phyloP scores from a whole-genome alignment of 2,329 filamentous ascomycete species.

The Lojkania enalia region DNA sequence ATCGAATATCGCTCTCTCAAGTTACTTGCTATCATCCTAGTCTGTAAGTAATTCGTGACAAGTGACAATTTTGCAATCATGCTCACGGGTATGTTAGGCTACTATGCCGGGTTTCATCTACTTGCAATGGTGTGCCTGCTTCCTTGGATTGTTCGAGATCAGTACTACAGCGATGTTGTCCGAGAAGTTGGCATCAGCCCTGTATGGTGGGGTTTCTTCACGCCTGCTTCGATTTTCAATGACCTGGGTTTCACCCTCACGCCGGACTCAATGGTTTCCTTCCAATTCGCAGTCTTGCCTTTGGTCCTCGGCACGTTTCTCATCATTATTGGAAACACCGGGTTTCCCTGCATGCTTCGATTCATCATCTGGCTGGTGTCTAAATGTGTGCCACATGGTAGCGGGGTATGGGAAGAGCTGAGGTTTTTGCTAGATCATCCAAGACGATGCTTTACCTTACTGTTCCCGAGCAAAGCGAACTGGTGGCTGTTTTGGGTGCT shows the following conservation, averaged over 20 bases:
- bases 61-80: not conserved
- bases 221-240: constrained; percentile 84
- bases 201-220: constrained; percentile 93
- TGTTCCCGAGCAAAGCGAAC: constrained; percentile 87
- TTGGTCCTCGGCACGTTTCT: constrained; percentile 80
- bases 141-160: constrained; percentile 75
- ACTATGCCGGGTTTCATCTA: constrained; percentile 82
- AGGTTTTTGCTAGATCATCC: constrained; percentile 92
- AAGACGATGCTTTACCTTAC: constrained; percentile 89
- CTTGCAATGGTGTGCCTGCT: constrained; percentile 73
- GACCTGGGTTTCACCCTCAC: constrained; percentile 94
- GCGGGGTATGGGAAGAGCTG: constrained; percentile 84
- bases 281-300: constrained; percentile 74
- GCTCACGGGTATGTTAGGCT: constrained; percentile 48
- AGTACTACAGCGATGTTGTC: constrained; percentile 65
- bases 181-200: constrained; percentile 62
- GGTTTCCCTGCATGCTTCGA: constrained; percentile 90
- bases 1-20: constrained; percentile 95
- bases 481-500: constrained; percentile 96
- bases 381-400: constrained; percentile 65
- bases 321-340: constrained; percentile 93
- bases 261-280: constrained; percentile 90
- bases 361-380: constrained; percentile 87
- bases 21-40: constrained; percentile 76
- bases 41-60: constrained; percentile 42